Evolutionary conservation across 2,329 filamentous ascomycete species (phyloP), one percentile per base, ranked within the genome.

Genomic region (Calonectria naviculata): DNA sequence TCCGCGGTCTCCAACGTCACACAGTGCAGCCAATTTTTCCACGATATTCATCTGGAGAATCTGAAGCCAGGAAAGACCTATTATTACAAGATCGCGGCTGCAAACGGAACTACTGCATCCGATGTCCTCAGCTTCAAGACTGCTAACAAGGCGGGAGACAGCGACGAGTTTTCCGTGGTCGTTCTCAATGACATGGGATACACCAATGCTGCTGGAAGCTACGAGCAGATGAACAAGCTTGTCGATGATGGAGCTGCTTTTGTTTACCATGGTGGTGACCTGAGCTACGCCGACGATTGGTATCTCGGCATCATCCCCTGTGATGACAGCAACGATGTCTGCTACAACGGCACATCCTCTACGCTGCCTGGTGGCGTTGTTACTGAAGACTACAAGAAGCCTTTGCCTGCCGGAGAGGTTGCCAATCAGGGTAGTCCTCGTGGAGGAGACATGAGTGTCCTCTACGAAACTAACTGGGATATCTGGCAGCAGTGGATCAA

Each of bases 401-500:
- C 86, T 26, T 77, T 88, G 1, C 86, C 86, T 2, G 80, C 73
- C 12, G 86, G 86, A n/a, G 86, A 87, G 72, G 73, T 82, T 1
- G 69, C 86, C 19, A 83, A 84, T 75, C 85, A 88, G 73, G 86
- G 86, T 62, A 78, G 85, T 41, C 84, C 86, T 15, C 78, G 80
- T 4, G 86, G 86, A 60, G 86, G 86, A 65, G 86, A 88, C 69
- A 85, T 87, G 82, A 85, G 81, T 52, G 83, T 84, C 0, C 72
- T 88, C 21, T 88, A 88, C 76, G 86, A 88, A 77, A 84, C 82
- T 38, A 88, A 87, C 74, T 87, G 85, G 85, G 86, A 87, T 76
- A 80, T 87, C 7, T 88, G 86, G 85, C 86, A 88, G 76, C 84
- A 88, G 76, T 87, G 85, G 85, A 81, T 87, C 74, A 82, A 80